Base-by-base conservation (phyloP, 768 basidiomycete genomes). In the Amanita subjunquillea region DNA sequence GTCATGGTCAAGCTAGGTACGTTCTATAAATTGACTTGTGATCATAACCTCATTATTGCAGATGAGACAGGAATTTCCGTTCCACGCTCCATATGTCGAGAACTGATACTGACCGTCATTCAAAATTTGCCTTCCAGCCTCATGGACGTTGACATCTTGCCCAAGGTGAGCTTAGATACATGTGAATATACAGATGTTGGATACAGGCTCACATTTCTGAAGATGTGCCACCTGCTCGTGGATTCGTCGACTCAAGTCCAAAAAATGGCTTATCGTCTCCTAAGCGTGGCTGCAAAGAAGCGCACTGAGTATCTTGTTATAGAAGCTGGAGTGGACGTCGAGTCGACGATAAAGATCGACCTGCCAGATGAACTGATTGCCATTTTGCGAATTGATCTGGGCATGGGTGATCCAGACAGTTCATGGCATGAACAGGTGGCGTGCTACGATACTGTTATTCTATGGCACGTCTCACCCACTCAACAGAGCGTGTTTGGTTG, bases 271-370 rank as follows among this genome's bases (percentile, higher is more conserved):
- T 92, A 93, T 62, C 72, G 76, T 41, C 72, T 96, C 2, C 72
- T 95, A 23, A 76, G 73, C 34, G 72, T 72, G 42, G 85, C 89
- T 9, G 83, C 91, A 17, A 71, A 72, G 57, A 85, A 81, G 61
- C 75, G 80, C 34, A 95, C 93, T 0, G 87, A 93, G 51, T 68
- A 87, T 54, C 72, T 93, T 40, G 91, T 96, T 25, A 79, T 97
- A 36, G 91, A 97, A 60, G 84, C 85, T 2, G 89, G 83, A 6
- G 85, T 91, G 12, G 87, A 91, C 44, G 74, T 78, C 0, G 85
- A 89, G 48, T 76, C 70, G 2, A 60, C 62, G 2, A 62, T 79
- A 32, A 72, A 73, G 42, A 69, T 78, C 20, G 71, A 77, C 22
- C 68, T 95, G 9, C 91, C 94, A 0, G 9, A 48, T 0, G 85